A percentile compares a stretch with the other conserved stretches of the same genome.
These are phyloP conservation scores for Colletotrichum tofieldiae DNA, from an alignment of 2,329 filamentous ascomycete genomes.

Conservation along the genomic window DNA sequence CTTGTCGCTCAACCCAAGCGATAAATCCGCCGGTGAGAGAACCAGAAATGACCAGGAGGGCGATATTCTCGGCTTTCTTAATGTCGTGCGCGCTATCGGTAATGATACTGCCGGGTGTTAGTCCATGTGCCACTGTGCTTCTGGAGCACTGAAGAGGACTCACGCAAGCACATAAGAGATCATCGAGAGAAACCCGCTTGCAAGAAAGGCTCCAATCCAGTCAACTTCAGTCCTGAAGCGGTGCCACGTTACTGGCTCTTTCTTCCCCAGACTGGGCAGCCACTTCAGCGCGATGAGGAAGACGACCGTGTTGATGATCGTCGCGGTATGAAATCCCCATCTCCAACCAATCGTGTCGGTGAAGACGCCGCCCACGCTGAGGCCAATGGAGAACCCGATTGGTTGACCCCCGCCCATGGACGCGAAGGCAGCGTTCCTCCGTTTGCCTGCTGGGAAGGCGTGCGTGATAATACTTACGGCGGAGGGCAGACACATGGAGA, in stretches of 20 bases:
- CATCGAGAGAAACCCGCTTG: conserved; percentile 30
- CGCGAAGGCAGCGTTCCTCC: conserved; percentile 53
- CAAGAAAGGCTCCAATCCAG: conserved; percentile 36
- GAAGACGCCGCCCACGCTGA: conserved; percentile 41
- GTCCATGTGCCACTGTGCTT: neutral
- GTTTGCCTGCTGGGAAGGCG: conserved; percentile 31
- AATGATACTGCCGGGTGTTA: conserved; percentile 1
- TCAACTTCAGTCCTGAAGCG: conserved; percentile 41
- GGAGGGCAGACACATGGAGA: conserved; percentile 41
- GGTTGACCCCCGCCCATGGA: conserved; percentile 44
- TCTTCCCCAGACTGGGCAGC: conserved; percentile 62
- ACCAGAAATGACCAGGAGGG: conserved; percentile 59
- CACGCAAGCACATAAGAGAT: conserved; percentile 41
- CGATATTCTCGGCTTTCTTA: conserved; percentile 57
- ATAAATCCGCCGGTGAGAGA: conserved; percentile 64
- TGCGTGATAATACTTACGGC: conserved; percentile 42
- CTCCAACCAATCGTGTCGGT: conserved; percentile 41
- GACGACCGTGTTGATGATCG: conserved; percentile 54
- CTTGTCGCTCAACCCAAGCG: conserved; percentile 69
- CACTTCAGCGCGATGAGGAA: conserved; percentile 58
- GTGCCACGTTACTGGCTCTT: conserved; percentile 49
- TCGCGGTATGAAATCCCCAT: conserved; percentile 39
- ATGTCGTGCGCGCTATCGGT: conserved; percentile 49
- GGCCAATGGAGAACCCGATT: conserved; percentile 37
- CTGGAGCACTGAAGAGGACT: conserved; percentile 54